Percentiles rank a stretch among this genome's conserved stretches.
These are phyloP conservation scores for Thraustochytrium striatum DNA, from an alignment of 352 stramenopile species.

Conservation along the genomic window DNA sequence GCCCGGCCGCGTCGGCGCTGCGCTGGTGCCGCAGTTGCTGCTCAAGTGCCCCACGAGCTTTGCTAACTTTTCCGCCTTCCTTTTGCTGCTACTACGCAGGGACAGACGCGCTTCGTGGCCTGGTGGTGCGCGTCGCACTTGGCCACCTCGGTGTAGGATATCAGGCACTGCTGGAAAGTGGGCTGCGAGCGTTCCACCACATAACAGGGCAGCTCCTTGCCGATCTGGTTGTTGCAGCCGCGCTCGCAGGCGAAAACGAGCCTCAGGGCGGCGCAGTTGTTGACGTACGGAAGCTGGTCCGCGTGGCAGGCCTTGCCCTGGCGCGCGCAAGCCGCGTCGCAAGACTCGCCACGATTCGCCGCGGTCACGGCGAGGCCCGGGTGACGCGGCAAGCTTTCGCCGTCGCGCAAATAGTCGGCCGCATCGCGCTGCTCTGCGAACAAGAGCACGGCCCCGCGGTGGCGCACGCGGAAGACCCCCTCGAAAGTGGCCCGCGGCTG, in stretches of 20 bases:
- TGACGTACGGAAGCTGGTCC: constrained; percentile 26
- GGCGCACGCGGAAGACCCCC: not conserved
- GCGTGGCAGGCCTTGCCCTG: not conserved
- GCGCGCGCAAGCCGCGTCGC: not conserved
- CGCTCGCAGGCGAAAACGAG: not conserved
- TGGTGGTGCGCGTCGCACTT: not conserved
- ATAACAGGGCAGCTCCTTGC: not conserved
- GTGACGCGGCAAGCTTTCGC: not conserved
- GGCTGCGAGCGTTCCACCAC: not conserved
- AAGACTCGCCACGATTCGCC: not conserved
- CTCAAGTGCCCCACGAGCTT: too few relatives aligned
- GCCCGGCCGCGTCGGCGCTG: too few relatives aligned
- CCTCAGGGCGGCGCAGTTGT: constrained; percentile 16
- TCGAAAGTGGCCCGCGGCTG: constrained; percentile 6
- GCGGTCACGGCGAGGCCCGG: not conserved
- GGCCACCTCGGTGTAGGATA: constrained; percentile 10
- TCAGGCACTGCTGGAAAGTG: not conserved
- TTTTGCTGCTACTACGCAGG: too few relatives aligned
- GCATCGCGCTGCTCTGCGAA: constrained; percentile 4
- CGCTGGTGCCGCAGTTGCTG: too few relatives aligned
- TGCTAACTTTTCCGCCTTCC: too few relatives aligned
- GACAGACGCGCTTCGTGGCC: not conserved
- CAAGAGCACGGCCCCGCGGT: not conserved
- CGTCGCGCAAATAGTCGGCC: not conserved
- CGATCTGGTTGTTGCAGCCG: constrained; percentile 8